Conservation (phyloP, 2,329 filamentous ascomycete species). For the Davidsoniella australis region DNA sequence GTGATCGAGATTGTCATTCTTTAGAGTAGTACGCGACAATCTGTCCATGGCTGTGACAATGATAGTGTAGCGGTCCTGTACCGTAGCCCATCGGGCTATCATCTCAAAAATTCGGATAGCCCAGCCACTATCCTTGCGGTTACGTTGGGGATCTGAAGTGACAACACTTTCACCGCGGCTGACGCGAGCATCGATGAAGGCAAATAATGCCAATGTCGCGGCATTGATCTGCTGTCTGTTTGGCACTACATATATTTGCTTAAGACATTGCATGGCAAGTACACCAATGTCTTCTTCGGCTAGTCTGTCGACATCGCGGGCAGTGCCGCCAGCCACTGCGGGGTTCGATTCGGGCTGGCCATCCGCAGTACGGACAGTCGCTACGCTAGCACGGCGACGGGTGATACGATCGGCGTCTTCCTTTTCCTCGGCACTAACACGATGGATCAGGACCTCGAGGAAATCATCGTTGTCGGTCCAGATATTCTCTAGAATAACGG, state of each 20-base stretch:
- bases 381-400: slow-evolving; percentile 58
- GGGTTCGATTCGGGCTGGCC: slow-evolving; percentile 45
- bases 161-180: slow-evolving; percentile 36
- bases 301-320: slow-evolving; percentile 72
- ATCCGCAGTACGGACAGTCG: slow-evolving; percentile 58
- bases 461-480: slow-evolving; percentile 58
- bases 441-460: slow-evolving; percentile 49
- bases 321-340: slow-evolving; percentile 60
- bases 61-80: slow-evolving; percentile 87
- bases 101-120: slow-evolving; percentile 66
- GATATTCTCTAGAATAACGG: slow-evolving; percentile 73
- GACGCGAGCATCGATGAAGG: slow-evolving; percentile 51
- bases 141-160: slow-evolving; percentile 25
- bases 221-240: slow-evolving; percentile 67
- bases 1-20: slow-evolving; percentile 53
- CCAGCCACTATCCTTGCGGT: slow-evolving; percentile 46
- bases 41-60: slow-evolving; percentile 67
- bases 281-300: slow-evolving; percentile 80
- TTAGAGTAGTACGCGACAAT: slow-evolving; percentile 49
- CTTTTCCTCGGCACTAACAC: slow-evolving; percentile 51
- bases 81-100: slow-evolving; percentile 72
- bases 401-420: slow-evolving; percentile 45
- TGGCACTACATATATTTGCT: slow-evolving; percentile 68
- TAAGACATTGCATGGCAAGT: slow-evolving; percentile 69
- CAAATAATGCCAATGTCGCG: slow-evolving; percentile 56